phyloP scores from a whole-genome alignment of 2,329 filamentous ascomycete species.

The Penicillium sp. region DNA sequence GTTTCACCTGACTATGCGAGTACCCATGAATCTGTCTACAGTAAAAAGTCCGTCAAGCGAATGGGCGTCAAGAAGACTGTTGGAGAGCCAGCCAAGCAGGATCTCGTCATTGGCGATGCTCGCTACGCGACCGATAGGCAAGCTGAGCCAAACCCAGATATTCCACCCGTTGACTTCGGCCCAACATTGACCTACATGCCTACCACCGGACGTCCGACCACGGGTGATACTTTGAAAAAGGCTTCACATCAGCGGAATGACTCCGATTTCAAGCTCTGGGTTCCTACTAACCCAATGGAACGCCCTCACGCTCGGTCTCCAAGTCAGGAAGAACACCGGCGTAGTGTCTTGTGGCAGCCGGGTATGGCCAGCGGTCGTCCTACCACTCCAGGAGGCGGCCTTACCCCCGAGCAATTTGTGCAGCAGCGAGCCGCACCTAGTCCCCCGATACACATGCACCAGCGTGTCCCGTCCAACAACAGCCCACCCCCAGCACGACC shows the following conservation, averaged over 20 bases:
- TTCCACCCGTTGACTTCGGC: slow-evolving; percentile 82
- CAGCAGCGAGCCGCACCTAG: slow-evolving; percentile 69
- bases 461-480: slow-evolving; percentile 60
- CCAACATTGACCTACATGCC: slow-evolving; percentile 72
- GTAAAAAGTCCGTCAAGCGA: slow-evolving; percentile 50
- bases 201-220: slow-evolving; percentile 56
- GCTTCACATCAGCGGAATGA: slow-evolving; percentile 35
- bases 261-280: slow-evolving; percentile 29
- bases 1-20: slow-evolving; percentile 78
- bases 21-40: slow-evolving; percentile 58
- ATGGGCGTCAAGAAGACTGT: slow-evolving; percentile 80
- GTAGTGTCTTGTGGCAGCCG: slow-evolving; percentile 79
- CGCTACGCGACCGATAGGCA: slow-evolving; percentile 44
- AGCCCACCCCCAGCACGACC: slow-evolving; percentile 42
- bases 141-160: slow-evolving; percentile 51
- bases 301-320: slow-evolving; percentile 43
- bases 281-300: slow-evolving; percentile 30
- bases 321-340: slow-evolving; percentile 56
- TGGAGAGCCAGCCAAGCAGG: slow-evolving; percentile 55
- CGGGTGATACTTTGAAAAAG: slow-evolving; percentile 54
- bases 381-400: slow-evolving; percentile 53
- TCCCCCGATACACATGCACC: slow-evolving; percentile 61
- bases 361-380: slow-evolving; percentile 56
- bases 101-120: slow-evolving; percentile 51
- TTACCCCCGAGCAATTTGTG: slow-evolving; percentile 82